Base-by-base conservation (phyloP, 2,329 filamentous ascomycete genomes). In the Pseudogymnoascus sp. region DNA sequence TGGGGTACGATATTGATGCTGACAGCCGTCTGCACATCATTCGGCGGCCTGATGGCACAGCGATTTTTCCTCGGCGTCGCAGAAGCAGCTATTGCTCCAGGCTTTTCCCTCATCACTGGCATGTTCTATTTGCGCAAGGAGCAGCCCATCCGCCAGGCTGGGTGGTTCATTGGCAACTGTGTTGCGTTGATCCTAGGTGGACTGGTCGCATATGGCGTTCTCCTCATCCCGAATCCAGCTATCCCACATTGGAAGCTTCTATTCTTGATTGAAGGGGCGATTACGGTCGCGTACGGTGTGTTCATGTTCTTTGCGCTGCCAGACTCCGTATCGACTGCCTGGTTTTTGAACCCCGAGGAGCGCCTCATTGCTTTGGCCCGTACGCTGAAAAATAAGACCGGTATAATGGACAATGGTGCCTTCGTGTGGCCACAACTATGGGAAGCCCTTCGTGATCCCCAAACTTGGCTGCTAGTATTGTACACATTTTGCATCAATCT, bases 281-380 rank as follows among this genome's bases (percentile, higher is more conserved):
- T 64, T 65, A 70, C 15, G n/a, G 64, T 30, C 66, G 68, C 62
- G 63, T 73, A 30, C 57, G 73, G 62, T 0, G 56, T 73, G 3
- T 61, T 76, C 3, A 80, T 80, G 65, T 69, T 76, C 21, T 75
- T 73, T 65, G 61, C 77, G 61, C 69, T 82, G 15, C 79, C 80
- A 0, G 78, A 80, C 65, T 77, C 74, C 7, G 78, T 77, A 1
- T 76, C 79, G 64, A 71, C 73, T 41, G 75, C 78, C 2, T 60
- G 59, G 8, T 77, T 72, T 69, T 62, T 77, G 15, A 72, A 67
- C 1, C 68, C 73, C 37, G 67, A 66, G n/a, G 74, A 78, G 64
- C 72, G 73, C 62, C 73, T 77, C 5, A 74, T 74, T 1, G 65
- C 65, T 3, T 37, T 67, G 10, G 62, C 63, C 13, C 56, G 65